Base-by-base conservation (phyloP, 176 grass and related monocot genomes). In the Avena sativa region DNA sequence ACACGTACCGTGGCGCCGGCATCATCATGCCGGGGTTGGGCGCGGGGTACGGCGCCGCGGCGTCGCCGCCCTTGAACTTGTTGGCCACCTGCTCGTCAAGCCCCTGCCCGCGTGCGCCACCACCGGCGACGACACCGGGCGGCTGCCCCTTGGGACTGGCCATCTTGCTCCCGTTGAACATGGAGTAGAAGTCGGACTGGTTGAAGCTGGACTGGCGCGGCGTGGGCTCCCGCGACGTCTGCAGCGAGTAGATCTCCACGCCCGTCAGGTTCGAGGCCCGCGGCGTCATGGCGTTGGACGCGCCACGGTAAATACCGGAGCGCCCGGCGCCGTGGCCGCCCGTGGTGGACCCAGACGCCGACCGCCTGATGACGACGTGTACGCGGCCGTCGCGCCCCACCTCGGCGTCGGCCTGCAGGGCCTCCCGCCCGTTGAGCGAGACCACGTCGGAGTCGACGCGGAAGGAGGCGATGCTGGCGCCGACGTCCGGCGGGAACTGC, bases 181-280 rank as follows among this genome's bases (percentile, higher is more conserved):
- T 99, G 87, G 97, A 88, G 87, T 99, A 96, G 90, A 99, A 99
- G 57, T 99, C 97, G 0, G 94, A 88, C 92, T 99, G 97, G 97
- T 99, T 99, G 87, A 99, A 99, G 89, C 97, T 99, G 36, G 97
- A 99, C 2, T 85, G 92, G 2, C 97, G 73, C 26, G 97, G 97
- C 43, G 97, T 99, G 21, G 97, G 97, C 86, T 99, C 97, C 16
- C 92, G 28, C 26, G 97, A 99, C 19, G 94, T 94, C 89, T 96
- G 97, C 72, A 99, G 82, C 19, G 97, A 99, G 87, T 99, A 99
- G 87, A 99, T 99, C 91, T 99, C 97, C 11, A 99, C 97, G 16
- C 97, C 97, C 0, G 97, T 96, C 12, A 99, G 87, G 87, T 99
- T 99, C 17, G 97, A 99, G 6, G 97, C 97, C 5, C 97, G 84